Percentiles rank a stretch among this genome's conserved stretches.
Conservation (phyloP, 768 basidiomycete genomes). For the Obba rivulosa region DNA sequence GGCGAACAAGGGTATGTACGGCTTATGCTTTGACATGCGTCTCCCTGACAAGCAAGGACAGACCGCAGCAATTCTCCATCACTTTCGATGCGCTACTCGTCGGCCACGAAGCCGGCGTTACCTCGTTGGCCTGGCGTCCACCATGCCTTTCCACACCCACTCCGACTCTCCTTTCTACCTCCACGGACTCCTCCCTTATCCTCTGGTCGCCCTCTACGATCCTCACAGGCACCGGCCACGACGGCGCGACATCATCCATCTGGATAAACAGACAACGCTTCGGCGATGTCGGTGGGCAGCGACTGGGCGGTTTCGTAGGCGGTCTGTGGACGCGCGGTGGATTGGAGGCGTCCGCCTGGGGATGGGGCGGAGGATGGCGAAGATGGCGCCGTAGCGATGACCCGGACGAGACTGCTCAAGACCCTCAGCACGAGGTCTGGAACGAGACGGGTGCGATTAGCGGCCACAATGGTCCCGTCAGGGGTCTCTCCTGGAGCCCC, state of each 20-base stretch:
- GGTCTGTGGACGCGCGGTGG: constrained; percentile 72
- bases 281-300: constrained; percentile 89
- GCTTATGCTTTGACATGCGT: neutral
- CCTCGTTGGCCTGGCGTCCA: constrained; percentile 82
- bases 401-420: constrained; percentile 2
- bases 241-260: constrained; percentile 53
- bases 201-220: constrained; percentile 81
- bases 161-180: constrained; percentile 79
- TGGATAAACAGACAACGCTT: constrained; percentile 93
- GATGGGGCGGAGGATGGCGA: constrained; percentile 94
- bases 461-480: constrained; percentile 83
- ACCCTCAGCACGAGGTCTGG: constrained; percentile 49
- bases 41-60: constrained; percentile 13
- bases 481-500: constrained; percentile 83
- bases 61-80: constrained; percentile 58
- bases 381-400: constrained; percentile 56
- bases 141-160: constrained; percentile 15
- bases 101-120: constrained; percentile 94
- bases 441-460: constrained; percentile 68
- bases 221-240: constrained; percentile 25
- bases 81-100: constrained; percentile 92
- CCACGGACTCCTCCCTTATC: constrained; percentile 93
- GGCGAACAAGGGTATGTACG: constrained; percentile 32
- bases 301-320: constrained; percentile 89
- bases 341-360: constrained; percentile 71